Evolutionary conservation across 257 asterid genomes (phyloP).

Genomic region (Gardenia jasminoides): DNA sequence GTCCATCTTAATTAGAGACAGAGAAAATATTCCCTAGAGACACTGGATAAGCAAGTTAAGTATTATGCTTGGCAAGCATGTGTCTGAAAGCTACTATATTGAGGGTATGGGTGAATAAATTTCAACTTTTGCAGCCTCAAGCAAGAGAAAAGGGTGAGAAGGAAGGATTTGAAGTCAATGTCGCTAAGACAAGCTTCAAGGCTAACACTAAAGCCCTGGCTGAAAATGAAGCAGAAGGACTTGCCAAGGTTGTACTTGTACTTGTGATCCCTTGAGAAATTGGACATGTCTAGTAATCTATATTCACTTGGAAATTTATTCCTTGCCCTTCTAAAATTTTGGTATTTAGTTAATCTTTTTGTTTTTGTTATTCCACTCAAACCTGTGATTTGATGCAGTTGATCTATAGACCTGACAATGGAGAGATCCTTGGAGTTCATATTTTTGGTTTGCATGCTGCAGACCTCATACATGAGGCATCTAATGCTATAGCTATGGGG

Average conservation of each 20-base stretch:
- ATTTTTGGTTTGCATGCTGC: slow-evolving; percentile 94
- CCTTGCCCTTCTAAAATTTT: background rate
- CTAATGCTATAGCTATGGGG: slow-evolving; percentile 90
- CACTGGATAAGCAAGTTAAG: background rate
- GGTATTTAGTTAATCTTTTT: background rate
- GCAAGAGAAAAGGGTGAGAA: slow-evolving; percentile 87
- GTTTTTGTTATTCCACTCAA: slow-evolving; percentile 5
- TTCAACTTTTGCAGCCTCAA: slow-evolving; percentile 64
- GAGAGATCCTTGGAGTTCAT: slow-evolving; percentile 94
- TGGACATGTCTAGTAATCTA: background rate
- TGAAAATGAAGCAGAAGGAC: slow-evolving; percentile 93
- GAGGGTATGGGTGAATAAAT: slow-evolving; percentile 17
- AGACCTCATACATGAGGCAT: slow-evolving; percentile 93
- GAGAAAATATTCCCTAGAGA: background rate
- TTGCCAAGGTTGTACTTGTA: slow-evolving; percentile 74
- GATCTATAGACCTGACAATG: slow-evolving; percentile 87
- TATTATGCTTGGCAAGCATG: background rate
- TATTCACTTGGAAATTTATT: background rate
- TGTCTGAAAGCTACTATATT: background rate
- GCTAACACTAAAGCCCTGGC: slow-evolving; percentile 96
- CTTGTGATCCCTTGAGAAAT: slow-evolving; percentile 7
- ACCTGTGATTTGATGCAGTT: slow-evolving; percentile 52
- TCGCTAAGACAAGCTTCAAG: slow-evolving; percentile 89
- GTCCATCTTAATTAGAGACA: background rate
- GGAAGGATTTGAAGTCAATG: slow-evolving; percentile 83